These are phyloP conservation scores for Cyclaneusma minus DNA, from an alignment of 2,329 filamentous ascomycete genomes.

Conservation along the genomic window DNA sequence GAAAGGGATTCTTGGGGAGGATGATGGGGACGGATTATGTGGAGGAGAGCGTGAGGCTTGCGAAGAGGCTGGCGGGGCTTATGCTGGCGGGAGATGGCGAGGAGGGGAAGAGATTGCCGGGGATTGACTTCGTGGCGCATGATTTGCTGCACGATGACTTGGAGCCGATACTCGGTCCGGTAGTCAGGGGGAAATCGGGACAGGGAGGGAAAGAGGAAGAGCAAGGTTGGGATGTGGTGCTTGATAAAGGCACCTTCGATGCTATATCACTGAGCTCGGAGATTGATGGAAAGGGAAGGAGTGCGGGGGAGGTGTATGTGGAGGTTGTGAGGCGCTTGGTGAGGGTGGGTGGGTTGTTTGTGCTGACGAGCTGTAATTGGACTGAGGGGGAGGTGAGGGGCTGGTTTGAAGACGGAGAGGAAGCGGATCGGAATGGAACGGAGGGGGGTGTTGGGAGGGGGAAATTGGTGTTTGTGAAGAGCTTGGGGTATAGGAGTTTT, in stretches of 20 bases:
- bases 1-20: slow-evolving; percentile 41
- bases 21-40: slow-evolving; percentile 89
- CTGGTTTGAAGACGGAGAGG: slow-evolving; percentile 53
- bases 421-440: slow-evolving; percentile 13
- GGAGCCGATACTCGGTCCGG: no score
- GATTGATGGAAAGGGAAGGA: slow-evolving; percentile 32
- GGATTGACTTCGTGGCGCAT: slow-evolving; percentile 31
- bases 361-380: slow-evolving; percentile 97
- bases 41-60: slow-evolving; percentile 56
- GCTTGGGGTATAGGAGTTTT: slow-evolving; percentile 72
- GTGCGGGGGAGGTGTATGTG: slow-evolving; percentile 62
- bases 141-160: slow-evolving; percentile 28
- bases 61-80: slow-evolving; percentile 43
- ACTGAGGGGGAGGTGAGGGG: slow-evolving; percentile 69
- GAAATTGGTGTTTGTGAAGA: slow-evolving; percentile 36
- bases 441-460: slow-evolving; percentile 15
- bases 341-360: slow-evolving; percentile 52
- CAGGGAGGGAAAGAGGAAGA: slow-evolving; percentile 17
- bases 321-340: slow-evolving; percentile 53
- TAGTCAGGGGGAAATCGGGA: slow-evolving; percentile 6
- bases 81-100: slow-evolving; percentile 15
- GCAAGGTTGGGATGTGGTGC: slow-evolving; percentile 68
- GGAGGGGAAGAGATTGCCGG: slow-evolving; percentile 14
- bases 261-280: slow-evolving; percentile 66
- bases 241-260: slow-evolving; percentile 99